A percentile compares a stretch with the other conserved stretches of the same genome.
These are phyloP conservation scores for Bathelium albidoporum DNA, from an alignment of 495 filamentous ascomycete species.

Conservation along the genomic window DNA sequence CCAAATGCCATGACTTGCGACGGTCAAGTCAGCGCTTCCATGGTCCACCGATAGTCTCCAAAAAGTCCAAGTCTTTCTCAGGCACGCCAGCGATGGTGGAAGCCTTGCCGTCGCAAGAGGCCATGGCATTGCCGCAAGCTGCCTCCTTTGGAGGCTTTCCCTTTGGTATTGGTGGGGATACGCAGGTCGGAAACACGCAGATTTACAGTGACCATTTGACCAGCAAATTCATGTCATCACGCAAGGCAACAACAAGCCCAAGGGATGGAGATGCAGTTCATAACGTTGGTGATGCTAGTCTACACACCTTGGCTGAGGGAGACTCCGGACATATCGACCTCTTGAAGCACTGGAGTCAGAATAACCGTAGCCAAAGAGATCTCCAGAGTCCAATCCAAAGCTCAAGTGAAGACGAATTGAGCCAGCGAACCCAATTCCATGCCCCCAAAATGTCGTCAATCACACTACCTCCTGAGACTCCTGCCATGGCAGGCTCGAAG, in stretches of 20 bases:
- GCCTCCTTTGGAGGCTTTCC: conserved; percentile 17
- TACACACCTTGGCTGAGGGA: conserved; percentile 14
- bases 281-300: conserved; percentile 6
- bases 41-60: neutral
- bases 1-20: neutral
- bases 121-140: conserved; percentile 8
- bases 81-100: conserved; percentile 17
- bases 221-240: conserved; percentile 11
- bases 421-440: conserved; percentile 11
- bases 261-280: conserved; percentile 7
- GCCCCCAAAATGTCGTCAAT: neutral
- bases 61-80: neutral
- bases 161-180: conserved; percentile 24
- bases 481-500: conserved; percentile 28
- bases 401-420: conserved; percentile 15
- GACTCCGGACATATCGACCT: conserved; percentile 21
- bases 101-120: conserved; percentile 12
- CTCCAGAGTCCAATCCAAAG: conserved; percentile 3
- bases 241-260: conserved; percentile 1
- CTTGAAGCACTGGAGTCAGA: neutral
- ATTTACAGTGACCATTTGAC: conserved; percentile 25
- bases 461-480: conserved; percentile 25
- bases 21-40: neutral
- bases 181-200: conserved; percentile 32
- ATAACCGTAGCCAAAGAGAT: conserved; percentile 2